These are phyloP conservation scores for Przewalskia tangutica DNA, from an alignment of 257 asterid species.

Conservation along the genomic window DNA sequence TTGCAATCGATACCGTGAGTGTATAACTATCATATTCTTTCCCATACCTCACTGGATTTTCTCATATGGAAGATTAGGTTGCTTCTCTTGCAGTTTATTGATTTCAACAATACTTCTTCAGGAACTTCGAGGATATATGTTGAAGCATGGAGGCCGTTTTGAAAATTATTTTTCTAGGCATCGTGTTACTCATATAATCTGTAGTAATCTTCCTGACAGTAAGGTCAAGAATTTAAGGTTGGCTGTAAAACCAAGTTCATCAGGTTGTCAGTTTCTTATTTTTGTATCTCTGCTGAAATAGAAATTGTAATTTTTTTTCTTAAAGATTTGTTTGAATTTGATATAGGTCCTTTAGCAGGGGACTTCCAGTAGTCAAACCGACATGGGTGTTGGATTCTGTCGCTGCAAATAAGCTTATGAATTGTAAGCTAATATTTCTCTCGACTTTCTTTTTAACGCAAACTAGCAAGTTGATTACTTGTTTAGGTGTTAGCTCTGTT, in stretches of 20 bases:
- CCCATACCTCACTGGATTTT: not conserved
- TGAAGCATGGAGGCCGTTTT: conserved; percentile 79
- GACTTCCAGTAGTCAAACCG: too few relatives aligned
- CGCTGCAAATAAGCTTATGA: too few relatives aligned
- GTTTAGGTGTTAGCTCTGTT: not conserved
- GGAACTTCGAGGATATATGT: conserved; percentile 89
- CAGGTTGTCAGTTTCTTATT: too few relatives aligned
- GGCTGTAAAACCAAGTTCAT: conserved; percentile 5
- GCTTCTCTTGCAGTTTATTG: conserved; percentile 2
- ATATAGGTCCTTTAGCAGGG: too few relatives aligned
- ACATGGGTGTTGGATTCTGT: too few relatives aligned
- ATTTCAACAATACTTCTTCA: conserved; percentile 11
- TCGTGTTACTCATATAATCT: conserved; percentile 80
- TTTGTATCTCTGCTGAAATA: too few relatives aligned
- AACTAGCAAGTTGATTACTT: not conserved
- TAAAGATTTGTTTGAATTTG: too few relatives aligned
- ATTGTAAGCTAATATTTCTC: not conserved
- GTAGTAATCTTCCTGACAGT: conserved; percentile 93
- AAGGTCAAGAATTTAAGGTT: conserved; percentile 95
- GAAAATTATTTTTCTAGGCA: conserved; percentile 86
- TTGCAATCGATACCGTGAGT: not conserved
- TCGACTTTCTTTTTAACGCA: not conserved
- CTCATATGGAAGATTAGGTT: not conserved
- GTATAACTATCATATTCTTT: not conserved
- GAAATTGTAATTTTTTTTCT: too few relatives aligned